These are phyloP conservation scores for Solanum microdontum DNA, from an alignment of 257 asterid genomes.

Conservation along the genomic window DNA sequence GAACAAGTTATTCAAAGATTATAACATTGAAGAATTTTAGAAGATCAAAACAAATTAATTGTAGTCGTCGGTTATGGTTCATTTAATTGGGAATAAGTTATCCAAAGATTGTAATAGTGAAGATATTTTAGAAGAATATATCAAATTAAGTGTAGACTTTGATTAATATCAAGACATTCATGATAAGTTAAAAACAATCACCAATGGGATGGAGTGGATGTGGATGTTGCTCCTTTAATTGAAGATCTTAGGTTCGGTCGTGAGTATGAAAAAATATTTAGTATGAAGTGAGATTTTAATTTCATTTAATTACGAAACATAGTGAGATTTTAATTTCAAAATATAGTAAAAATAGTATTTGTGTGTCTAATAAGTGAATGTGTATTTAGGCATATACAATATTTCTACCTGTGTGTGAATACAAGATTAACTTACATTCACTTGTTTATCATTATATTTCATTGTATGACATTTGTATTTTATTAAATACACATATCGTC, in stretches of 20 bases:
- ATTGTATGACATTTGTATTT: too few relatives aligned
- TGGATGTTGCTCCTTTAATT: too few relatives aligned
- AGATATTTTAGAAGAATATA: background rate
- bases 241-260: background rate
- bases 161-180: background rate
- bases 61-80: background rate
- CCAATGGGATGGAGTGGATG: too few relatives aligned
- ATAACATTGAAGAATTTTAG: background rate
- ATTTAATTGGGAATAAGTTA: background rate
- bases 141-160: background rate
- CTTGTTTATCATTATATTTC: too few relatives aligned
- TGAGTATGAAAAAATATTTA: too few relatives aligned
- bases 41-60: too few relatives aligned
- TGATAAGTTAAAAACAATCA: background rate
- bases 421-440: too few relatives aligned
- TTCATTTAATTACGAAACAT: background rate
- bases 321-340: background rate
- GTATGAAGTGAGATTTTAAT: too few relatives aligned
- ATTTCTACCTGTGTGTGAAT: too few relatives aligned
- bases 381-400: too few relatives aligned
- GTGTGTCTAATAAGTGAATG: background rate
- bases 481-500: too few relatives aligned
- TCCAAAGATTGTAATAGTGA: background rate
- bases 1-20: background rate
- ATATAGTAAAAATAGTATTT: background rate